These are phyloP conservation scores for Apiospora kogelbergensis DNA, from an alignment of 2,329 filamentous ascomycete species.

Conservation along the genomic window DNA sequence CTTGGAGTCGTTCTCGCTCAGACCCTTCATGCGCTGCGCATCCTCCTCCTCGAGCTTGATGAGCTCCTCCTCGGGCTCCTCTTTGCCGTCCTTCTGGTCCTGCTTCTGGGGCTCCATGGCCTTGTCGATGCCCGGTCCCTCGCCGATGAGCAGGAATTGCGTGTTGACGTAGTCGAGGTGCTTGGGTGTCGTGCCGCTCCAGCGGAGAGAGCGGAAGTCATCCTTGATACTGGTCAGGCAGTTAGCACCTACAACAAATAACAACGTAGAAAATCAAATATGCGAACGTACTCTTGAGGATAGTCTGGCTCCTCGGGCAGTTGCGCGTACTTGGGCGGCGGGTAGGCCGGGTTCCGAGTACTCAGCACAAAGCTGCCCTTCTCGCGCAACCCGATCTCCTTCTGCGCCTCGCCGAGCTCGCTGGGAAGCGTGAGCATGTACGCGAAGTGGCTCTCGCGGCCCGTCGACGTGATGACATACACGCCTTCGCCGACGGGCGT, in stretches of 20 bases:
- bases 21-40: constrained; percentile 58
- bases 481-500: constrained; percentile 81
- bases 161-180: constrained; percentile 74
- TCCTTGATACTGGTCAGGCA: constrained; percentile 55
- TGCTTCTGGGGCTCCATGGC: constrained; percentile 55
- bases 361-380: constrained; percentile 78
- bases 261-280: not conserved
- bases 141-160: constrained; percentile 78
- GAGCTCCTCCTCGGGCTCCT: constrained; percentile 68
- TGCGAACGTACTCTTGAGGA: constrained; percentile 59
- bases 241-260: not conserved
- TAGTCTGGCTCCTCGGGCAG: constrained; percentile 68
- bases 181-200: constrained; percentile 71
- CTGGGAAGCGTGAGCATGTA: constrained; percentile 78
- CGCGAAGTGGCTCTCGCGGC: constrained; percentile 71
- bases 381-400: constrained; percentile 68
- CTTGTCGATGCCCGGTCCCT: constrained; percentile 56
- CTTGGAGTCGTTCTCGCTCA: constrained; percentile 46
- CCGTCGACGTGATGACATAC: constrained; percentile 75
- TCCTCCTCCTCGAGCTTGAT: constrained; percentile 77
- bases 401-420: constrained; percentile 69
- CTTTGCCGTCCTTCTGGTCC: constrained; percentile 59
- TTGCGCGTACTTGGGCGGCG: constrained; percentile 62
- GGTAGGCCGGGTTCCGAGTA: constrained; percentile 74
- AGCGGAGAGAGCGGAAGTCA: constrained; percentile 71